Percentiles rank a stretch among this genome's conserved stretches.
These are phyloP conservation scores for Cyclotella sp. DNA, from an alignment of 108 stramenopile genomes.

Conservation along the genomic window DNA sequence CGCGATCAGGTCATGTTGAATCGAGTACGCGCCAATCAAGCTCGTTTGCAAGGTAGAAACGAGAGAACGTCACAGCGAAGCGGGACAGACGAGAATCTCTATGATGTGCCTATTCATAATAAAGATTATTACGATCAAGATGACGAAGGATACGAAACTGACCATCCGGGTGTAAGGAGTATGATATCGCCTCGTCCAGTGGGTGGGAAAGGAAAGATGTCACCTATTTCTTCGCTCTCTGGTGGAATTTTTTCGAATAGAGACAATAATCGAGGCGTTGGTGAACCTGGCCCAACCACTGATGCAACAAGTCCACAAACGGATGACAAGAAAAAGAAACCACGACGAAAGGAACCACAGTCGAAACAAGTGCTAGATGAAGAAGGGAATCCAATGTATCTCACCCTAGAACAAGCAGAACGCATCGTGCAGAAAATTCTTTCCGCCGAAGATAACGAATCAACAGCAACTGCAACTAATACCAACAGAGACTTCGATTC, in stretches of 20 bases:
- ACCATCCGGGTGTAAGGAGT: constrained; percentile 25
- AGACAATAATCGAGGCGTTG: background rate
- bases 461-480: background rate
- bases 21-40: constrained; percentile 55
- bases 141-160: constrained; percentile 60
- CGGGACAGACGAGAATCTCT: constrained; percentile 1
- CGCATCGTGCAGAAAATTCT: constrained; percentile 50
- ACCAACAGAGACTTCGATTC: background rate
- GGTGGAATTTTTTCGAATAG: constrained; percentile 60
- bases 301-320: background rate
- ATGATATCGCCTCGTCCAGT: constrained; percentile 68
- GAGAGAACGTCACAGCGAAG: background rate
- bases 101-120: constrained; percentile 17
- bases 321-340: constrained; percentile 24
- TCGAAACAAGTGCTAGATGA: constrained; percentile 58
- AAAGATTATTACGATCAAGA: constrained; percentile 63
- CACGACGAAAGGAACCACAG: constrained; percentile 29
- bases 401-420: constrained; percentile 73
- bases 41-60: constrained; percentile 23
- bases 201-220: constrained; percentile 55
- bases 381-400: constrained; percentile 65
- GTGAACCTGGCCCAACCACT: background rate
- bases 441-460: constrained; percentile 30
- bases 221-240: constrained; percentile 22
- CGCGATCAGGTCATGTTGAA: constrained; percentile 45